A percentile compares a stretch with the other conserved stretches of the same genome.
phyloP scores from a whole-genome alignment of 2,329 filamentous ascomycete genomes.

The Fusarium tjaetaba region DNA sequence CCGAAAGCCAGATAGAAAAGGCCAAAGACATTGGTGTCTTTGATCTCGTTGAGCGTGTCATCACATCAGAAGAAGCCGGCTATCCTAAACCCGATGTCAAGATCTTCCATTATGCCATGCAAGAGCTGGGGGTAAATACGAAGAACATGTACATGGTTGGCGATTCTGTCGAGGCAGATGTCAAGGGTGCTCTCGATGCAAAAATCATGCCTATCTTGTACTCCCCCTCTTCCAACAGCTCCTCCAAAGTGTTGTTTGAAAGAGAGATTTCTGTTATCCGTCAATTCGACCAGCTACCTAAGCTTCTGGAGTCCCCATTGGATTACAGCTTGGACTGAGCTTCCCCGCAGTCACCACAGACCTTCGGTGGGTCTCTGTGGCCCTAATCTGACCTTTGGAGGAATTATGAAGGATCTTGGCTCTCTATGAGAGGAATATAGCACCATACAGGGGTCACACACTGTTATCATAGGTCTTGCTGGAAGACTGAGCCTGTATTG shows the following conservation, averaged over 20 bases:
- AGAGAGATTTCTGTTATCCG: fast-evolving
- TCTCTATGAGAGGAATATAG: too few species aligned
- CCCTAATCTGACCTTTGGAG: too few species aligned
- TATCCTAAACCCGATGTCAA: not conserved
- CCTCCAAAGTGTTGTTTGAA: fast-evolving
- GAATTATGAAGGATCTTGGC: too few species aligned
- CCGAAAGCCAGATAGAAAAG: not conserved
- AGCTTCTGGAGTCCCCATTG: fast-evolving
- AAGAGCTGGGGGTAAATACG: fast-evolving
- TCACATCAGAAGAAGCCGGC: constrained; percentile 8
- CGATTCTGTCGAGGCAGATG: not conserved
- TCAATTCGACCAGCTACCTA: not conserved
- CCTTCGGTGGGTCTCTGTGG: too few species aligned
- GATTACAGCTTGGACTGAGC: not conserved
- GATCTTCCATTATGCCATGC: constrained; percentile 3
- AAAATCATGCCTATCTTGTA: not conserved
- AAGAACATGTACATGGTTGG: not conserved
- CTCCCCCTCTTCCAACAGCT: fast-evolving
- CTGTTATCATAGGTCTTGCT: too few species aligned
- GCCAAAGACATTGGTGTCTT: not conserved
- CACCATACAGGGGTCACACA: not conserved
- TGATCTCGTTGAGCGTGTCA: not conserved
- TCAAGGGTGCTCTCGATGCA: not conserved
- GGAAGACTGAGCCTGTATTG: too few species aligned
- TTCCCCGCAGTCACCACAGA: not conserved